Evolutionary conservation across 176 grass and related monocot species (phyloP), one percentile per base, ranked within the genome.

Genomic region (Secale cereale): DNA sequence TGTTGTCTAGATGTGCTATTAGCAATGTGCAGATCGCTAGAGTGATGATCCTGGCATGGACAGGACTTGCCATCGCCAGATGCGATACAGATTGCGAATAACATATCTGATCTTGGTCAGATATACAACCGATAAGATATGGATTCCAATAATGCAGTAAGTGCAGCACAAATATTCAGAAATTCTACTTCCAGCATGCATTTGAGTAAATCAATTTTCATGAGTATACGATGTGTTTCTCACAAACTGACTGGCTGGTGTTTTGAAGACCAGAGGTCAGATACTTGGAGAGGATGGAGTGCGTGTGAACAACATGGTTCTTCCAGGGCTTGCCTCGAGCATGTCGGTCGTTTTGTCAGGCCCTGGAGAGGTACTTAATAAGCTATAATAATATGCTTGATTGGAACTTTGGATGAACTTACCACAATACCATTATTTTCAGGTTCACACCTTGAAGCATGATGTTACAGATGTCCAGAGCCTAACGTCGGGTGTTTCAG

Each of bases 251-350:
- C 67, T 68, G 46, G 46, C 37, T 74, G 43, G 10, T 88, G 7
- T 80, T 48, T 4, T 68, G 46, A 86, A 94, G 95, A 86, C 95
- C 68, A 97, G 95, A 23, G 95, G 95, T 33, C 90, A 94, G 82
- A 77, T 94, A 17, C 81, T 98, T 12, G 90, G 92, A 52, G 92
- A 98, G 80, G 95, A 98, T 78, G 95, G 95, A 76, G 91, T 98
- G 32, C 89, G 91, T 40, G 89, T 98, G 46, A 92, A 98, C 67
- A 95, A 87, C 78, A 81, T 98, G 84, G 92, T 97, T 76, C 86
- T 94, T 82, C 95, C 92, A 64, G 95, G 95, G 54, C 70, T 93
- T 40, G 59, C 85, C 80, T 97, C 91, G 13, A 93, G 91, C 74
- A 97, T 89, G 41, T 79, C 92, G 11, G 84, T 97, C 36, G 83